Percentiles rank a stretch among this genome's conserved stretches.
Evolutionary conservation across 2,329 filamentous ascomycete genomes (phyloP).

Genomic region (Pestalotiopsis sp.): DNA sequence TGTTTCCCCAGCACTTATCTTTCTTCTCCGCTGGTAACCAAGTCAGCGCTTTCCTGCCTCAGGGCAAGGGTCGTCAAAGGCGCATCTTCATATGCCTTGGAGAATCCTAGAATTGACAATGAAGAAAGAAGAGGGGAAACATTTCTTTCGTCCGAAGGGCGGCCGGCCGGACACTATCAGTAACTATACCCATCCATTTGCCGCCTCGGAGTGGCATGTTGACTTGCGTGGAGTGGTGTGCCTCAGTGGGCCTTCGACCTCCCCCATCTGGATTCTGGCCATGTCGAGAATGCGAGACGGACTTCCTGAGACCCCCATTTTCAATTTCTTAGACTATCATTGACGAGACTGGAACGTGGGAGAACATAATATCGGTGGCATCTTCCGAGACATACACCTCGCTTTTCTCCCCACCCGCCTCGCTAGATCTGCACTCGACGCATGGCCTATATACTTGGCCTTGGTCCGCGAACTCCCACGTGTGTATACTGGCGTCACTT

Average conservation of each 20-base stretch:
- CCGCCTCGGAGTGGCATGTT: not conserved
- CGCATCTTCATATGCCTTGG: not conserved
- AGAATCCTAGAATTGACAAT: not conserved
- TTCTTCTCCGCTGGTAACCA: not conserved
- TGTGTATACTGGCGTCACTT: not conserved
- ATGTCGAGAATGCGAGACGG: not conserved
- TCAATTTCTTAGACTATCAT: not conserved
- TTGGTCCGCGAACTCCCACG: not conserved
- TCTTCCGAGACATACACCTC: not conserved
- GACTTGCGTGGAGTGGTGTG: not conserved
- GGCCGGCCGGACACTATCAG: not conserved
- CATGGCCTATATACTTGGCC: slow-evolving; percentile 2
- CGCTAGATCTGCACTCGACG: not conserved
- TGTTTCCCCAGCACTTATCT: not conserved
- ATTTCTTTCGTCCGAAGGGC: not conserved
- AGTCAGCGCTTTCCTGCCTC: not conserved
- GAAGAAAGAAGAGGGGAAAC: not conserved
- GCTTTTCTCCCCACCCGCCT: not conserved
- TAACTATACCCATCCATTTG: not conserved
- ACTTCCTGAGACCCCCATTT: not conserved
- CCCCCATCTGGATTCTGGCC: not conserved
- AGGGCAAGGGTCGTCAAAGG: not conserved
- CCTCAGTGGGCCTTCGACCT: not conserved
- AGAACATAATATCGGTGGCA: not conserved
- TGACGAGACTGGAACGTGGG: not conserved